phyloP scores from a whole-genome alignment of 2,329 filamentous ascomycete genomes.

The Aphanoascus verrucosus region DNA sequence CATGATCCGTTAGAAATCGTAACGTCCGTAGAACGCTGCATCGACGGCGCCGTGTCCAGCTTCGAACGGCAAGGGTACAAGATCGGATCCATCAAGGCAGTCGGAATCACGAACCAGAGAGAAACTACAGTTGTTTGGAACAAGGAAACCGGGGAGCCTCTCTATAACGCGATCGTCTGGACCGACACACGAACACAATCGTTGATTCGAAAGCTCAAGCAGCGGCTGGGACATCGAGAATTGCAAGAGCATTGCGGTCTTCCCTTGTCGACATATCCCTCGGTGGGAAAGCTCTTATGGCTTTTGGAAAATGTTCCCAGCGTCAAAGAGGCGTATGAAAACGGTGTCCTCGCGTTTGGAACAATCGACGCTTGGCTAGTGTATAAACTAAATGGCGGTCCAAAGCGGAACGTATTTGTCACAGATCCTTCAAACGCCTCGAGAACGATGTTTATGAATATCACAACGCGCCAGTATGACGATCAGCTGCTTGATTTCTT shows the following conservation, averaged over 20 bases:
- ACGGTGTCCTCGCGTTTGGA: constrained; percentile 68
- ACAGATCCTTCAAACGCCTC: constrained; percentile 87
- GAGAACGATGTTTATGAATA: constrained; percentile 90
- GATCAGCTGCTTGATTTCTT: constrained; percentile 69
- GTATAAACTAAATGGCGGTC: constrained; percentile 66
- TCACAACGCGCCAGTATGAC: constrained; percentile 70
- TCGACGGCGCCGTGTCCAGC: constrained; percentile 61
- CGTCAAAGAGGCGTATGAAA: constrained; percentile 65
- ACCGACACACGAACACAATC: constrained; percentile 71
- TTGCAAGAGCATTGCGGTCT: constrained; percentile 64
- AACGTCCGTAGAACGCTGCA: constrained; percentile 64
- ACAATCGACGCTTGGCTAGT: constrained; percentile 85
- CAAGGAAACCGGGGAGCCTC: constrained; percentile 62
- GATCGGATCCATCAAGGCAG: constrained; percentile 56
- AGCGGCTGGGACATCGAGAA: constrained; percentile 55
- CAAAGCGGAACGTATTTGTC: constrained; percentile 57
- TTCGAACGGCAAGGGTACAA: constrained; percentile 62
- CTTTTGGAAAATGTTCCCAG: constrained; percentile 60
- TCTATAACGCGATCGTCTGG: constrained; percentile 87
- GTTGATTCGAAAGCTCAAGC: constrained; percentile 66
- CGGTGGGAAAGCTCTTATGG: constrained; percentile 76
- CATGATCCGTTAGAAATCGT: constrained; percentile 73
- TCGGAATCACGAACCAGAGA: constrained; percentile 85
- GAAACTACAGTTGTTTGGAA: constrained; percentile 86
- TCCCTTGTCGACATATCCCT: constrained; percentile 79